Base-by-base conservation (phyloP, 176 grass and related monocot genomes). In the Aechmea fasciata region DNA sequence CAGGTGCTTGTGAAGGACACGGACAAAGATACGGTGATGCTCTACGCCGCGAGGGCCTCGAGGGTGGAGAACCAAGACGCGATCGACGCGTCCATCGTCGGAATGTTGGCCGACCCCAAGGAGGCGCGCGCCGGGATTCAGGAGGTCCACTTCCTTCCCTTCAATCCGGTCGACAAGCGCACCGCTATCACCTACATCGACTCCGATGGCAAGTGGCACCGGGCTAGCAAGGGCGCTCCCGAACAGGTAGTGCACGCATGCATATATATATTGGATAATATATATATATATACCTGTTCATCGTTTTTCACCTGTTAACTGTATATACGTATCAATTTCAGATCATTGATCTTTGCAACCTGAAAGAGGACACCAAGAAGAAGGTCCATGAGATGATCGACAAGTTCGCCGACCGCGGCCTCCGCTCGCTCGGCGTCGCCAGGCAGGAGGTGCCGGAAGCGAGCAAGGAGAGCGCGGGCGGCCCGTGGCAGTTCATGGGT, bases 11-110 rank as follows among this genome's bases (percentile, higher is more conserved):
- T 54, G 53, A 84, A 71, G 25, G 78, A 83, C 2, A 51, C 84
- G 11, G 92, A 96, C 75, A 96, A 78, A 83, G 92, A 96, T 71
- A 74, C 74, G 18, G 85, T 96, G 41, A 74, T 96, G 29, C 92
- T 96, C 20, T 91, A 84, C 68, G 81, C 92, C 13, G 92, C 85
- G 3, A 80, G 92, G 66, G 92, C 92, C 12, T 96, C 88, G 1
- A 82, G 92, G 29, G 85, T 96, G 10, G 92, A 91, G 77, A 96
- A 96, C 83, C 92, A 96, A 79, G 92, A 96, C 57, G 92, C 92
- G 57, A 96, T 96, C 13, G 88, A 96, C 67, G 80, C 92, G 11
- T 89, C 80, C 79, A 91, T 96, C 25, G 92, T 96, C 1, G 78
- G 80, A 53, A 96, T 96, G 88, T 82, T 96, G 0, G 88, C 88